phyloP scores from a whole-genome alignment of 805 yeast genomes.

The Starmera amethionina region DNA sequence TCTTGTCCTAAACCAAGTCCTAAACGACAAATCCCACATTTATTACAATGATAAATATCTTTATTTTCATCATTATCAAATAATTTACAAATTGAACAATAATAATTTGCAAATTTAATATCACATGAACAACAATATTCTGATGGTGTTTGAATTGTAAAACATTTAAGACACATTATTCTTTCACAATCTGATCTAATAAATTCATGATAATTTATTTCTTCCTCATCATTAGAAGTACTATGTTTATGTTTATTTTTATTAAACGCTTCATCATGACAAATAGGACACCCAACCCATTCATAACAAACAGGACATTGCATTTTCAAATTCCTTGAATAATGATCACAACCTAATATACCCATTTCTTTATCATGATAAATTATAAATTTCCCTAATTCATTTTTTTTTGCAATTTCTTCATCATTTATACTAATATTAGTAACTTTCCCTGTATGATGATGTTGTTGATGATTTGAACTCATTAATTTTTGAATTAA shows the following conservation, averaged over 20 bases:
- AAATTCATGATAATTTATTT: conserved; percentile 36
- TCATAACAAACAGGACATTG: conserved; percentile 67
- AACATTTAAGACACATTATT: conserved; percentile 76
- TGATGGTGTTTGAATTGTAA: conserved; percentile 63
- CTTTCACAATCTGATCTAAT: conserved; percentile 49
- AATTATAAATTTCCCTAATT: conserved; percentile 37
- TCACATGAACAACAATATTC: conserved; percentile 64
- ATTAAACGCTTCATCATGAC: conserved; percentile 59
- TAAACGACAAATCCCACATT: conserved; percentile 86
- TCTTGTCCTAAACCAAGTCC: conserved; percentile 86
- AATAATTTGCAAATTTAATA: conserved; percentile 60
- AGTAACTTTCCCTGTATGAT: too few species aligned
- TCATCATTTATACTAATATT: conserved; percentile 6
- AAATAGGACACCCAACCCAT: conserved; percentile 78
- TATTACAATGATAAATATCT: conserved; percentile 84
- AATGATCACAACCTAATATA: conserved; percentile 72
- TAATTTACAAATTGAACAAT: conserved; percentile 66
- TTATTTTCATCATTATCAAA: conserved; percentile 76
- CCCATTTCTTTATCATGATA: conserved; percentile 34
- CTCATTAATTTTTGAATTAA: conserved; percentile 56
- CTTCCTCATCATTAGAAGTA: too few species aligned
- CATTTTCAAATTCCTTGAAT: conserved; percentile 72
- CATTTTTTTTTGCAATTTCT: conserved; percentile 28
- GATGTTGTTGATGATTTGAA: conserved; percentile 11
- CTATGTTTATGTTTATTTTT: conserved; percentile 6